Evolutionary conservation across 2,329 filamentous ascomycete genomes (phyloP).

Genomic region (Alternaria ethzedia): DNA sequence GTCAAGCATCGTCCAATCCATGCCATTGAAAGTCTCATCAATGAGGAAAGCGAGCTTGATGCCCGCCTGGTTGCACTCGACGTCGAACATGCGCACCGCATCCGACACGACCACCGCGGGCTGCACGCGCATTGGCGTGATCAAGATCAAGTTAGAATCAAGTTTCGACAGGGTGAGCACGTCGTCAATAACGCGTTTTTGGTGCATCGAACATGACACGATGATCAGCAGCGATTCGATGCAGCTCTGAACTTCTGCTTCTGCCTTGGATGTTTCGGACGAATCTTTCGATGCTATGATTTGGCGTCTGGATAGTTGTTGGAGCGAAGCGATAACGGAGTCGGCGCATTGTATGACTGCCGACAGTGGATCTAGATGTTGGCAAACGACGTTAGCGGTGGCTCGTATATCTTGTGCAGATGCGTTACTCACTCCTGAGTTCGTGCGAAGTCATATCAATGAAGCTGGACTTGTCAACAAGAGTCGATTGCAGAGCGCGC

Average conservation of each 20-base stretch:
- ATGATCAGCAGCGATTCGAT: slow-evolving; percentile 44
- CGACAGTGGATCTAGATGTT: slow-evolving; percentile 26
- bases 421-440: slow-evolving; percentile 20
- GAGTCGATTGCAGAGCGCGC: not conserved
- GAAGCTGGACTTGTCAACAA: slow-evolving; percentile 26
- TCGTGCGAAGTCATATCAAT: slow-evolving; percentile 49
- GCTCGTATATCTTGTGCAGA: not conserved
- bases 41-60: slow-evolving; percentile 48
- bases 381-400: not conserved
- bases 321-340: slow-evolving; percentile 46
- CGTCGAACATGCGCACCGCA: slow-evolving; percentile 38
- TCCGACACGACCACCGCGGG: slow-evolving; percentile 28
- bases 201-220: slow-evolving; percentile 48
- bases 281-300: not conserved
- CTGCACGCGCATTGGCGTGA: slow-evolving; percentile 33
- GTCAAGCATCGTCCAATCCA: slow-evolving; percentile 42
- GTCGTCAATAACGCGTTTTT: slow-evolving; percentile 51
- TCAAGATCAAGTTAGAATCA: slow-evolving; percentile 35
- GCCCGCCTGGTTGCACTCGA: slow-evolving; percentile 38
- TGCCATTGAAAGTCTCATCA: slow-evolving; percentile 49
- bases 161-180: slow-evolving; percentile 47
- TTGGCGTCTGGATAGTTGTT: slow-evolving; percentile 15
- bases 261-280: slow-evolving; percentile 10
- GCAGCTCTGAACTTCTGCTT: slow-evolving; percentile 27
- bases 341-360: slow-evolving; percentile 54